Base-by-base conservation (phyloP, 1,284 basidiomycete genomes). In the Rhodotorula sp. region DNA sequence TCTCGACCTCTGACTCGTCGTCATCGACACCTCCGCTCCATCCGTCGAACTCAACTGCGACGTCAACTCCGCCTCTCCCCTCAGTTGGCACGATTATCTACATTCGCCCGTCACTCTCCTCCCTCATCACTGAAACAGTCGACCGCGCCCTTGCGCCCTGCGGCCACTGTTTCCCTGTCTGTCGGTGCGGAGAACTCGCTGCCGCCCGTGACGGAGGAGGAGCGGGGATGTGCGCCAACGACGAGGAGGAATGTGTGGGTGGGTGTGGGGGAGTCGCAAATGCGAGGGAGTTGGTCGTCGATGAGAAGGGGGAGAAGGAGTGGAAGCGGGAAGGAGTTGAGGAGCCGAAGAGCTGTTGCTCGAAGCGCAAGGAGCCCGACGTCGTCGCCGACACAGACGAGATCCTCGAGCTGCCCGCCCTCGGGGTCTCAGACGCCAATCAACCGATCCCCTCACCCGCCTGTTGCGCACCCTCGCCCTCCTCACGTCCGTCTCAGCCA, bases 191-290 rank as follows among this genome's bases (percentile, higher is more conserved):
- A 5, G 62, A 63, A 11, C n/a, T 52, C 36, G 34, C 59, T 4
- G 24, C 15, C 13, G 59, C 27, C 11, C n/a, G 9, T 7, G 51
- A 11, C 9, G 8, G 62, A 65, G 6, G 19, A 24, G 15, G 4
- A 1, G 48, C 52, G 20, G 66, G 62, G 0, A 27, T 52, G 11
- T 67, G 70, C 56, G 64, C 60, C 27, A 69, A 72, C 34, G 64
- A 66, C 19, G 67, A 66, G 47, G 64, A 66, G 49, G 71, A 72
- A 29, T 66, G 67, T 36, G 63, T 57, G n/a, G 67, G 66, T 3
- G 56, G 62, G 1, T 61, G 58, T 20, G 70, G 59, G 3, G 61
- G 60, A 1, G 48, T 67, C 27, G 68, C 34, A 36, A 67, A 67
- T 27, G 59, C 29, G 17, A 49, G 58, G 17, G 69, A 71, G 44